Percentiles rank a stretch among this genome's conserved stretches.
Conservation (phyloP, 2,329 filamentous ascomycete species). For the Phaeoacremonium minimum region DNA sequence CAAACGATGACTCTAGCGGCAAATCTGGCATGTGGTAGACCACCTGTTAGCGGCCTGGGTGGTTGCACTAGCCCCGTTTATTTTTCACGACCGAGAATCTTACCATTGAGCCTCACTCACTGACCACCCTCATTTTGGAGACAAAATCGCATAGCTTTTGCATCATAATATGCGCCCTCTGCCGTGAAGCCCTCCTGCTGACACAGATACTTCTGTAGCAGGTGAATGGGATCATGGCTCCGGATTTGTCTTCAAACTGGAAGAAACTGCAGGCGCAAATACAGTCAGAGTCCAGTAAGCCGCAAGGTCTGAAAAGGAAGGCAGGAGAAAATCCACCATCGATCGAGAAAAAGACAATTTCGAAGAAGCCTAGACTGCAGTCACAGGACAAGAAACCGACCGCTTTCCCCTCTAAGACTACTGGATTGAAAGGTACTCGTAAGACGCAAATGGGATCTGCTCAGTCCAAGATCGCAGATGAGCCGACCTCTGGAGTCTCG, state of each 20-base stretch:
- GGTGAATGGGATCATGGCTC: too few species aligned
- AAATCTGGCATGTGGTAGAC: too few species aligned
- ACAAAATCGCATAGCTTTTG: too few species aligned
- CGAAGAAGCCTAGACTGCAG: constrained; percentile 16
- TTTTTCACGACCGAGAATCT: too few species aligned
- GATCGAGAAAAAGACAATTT: too few species aligned
- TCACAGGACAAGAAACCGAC: constrained; percentile 24
- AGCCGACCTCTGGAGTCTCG: constrained; percentile 34
- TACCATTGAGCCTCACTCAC: too few species aligned
- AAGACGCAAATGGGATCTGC: constrained; percentile 48
- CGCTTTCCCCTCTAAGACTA: constrained; percentile 2
- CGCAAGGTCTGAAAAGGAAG: constrained; percentile 37
- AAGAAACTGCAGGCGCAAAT: constrained; percentile 68
- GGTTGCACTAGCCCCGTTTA: too few species aligned
- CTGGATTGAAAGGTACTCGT: constrained; percentile 9
- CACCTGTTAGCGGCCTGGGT: constrained; percentile 7
- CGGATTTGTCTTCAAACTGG: constrained; percentile 66
- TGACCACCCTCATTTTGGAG: too few species aligned
- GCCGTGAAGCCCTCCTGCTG: too few species aligned
- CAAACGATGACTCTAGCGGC: constrained; percentile 38
- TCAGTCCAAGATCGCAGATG: constrained; percentile 37
- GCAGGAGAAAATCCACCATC: constrained; percentile 23
- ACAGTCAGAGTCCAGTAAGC: constrained; percentile 37
- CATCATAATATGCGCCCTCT: too few species aligned
- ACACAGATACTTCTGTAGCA: too few species aligned